Conservation (phyloP, 2,329 filamentous ascomycete genomes). For the Aspergillus tubingensis region DNA sequence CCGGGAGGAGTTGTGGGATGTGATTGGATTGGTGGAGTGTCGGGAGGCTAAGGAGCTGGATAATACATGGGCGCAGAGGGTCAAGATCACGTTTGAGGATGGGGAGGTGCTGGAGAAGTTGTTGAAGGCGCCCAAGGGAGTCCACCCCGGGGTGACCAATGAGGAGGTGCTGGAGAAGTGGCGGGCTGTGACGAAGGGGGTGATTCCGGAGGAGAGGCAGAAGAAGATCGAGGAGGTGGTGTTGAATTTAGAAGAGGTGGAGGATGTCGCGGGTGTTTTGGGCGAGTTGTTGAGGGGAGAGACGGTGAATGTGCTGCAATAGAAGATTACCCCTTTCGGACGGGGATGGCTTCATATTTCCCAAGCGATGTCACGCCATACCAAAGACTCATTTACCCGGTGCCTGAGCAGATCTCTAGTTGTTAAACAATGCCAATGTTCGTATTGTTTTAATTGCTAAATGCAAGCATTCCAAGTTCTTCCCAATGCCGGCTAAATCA, state of each 20-base stretch:
- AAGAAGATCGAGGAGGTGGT: not conserved
- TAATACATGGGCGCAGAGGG: not conserved
- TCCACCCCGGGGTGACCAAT: not conserved
- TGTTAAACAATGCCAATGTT: too few relatives aligned
- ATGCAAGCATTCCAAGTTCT: too few relatives aligned
- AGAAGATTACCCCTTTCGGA: not conserved
- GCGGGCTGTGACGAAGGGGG: not conserved
- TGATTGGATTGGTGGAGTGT: not conserved
- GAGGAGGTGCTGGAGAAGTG: constrained; percentile 5
- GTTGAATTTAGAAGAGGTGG: not conserved
- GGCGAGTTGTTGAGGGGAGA: not conserved
- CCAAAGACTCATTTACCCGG: not conserved
- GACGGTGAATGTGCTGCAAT: not conserved
- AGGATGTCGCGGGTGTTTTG: not conserved
- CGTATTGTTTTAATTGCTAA: too few relatives aligned
- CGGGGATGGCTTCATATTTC: too few relatives aligned
- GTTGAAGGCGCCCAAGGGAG: not conserved
- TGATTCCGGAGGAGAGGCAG: not conserved
- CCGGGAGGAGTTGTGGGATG: not conserved
- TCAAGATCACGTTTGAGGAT: not conserved
- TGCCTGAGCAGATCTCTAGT: not conserved
- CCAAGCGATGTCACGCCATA: too few relatives aligned
- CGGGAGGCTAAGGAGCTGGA: not conserved
- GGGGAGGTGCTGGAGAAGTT: not conserved
- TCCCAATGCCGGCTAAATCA: not conserved